A percentile compares a stretch with the other conserved stretches of the same genome.
Conservation (phyloP, 257 asterid genomes). For the Primulina tabacum region DNA sequence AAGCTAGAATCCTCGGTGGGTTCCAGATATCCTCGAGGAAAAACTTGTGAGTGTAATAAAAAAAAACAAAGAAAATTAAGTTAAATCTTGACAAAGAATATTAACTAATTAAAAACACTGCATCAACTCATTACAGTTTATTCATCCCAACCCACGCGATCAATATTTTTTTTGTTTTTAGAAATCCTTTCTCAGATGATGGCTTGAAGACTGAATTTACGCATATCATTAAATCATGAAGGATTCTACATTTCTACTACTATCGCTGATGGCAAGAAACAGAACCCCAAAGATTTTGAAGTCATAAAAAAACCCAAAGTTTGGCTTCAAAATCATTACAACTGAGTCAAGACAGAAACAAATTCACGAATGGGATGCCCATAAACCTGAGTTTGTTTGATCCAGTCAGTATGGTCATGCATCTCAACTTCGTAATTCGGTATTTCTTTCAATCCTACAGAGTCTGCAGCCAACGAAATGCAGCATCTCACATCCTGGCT, state of each 20-base stretch:
- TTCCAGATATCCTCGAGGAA: no score
- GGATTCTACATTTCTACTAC: not conserved
- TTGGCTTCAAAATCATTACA: not conserved
- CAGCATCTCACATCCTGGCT: conserved; percentile 70
- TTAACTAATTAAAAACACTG: not conserved
- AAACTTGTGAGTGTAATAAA: no score
- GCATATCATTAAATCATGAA: not conserved
- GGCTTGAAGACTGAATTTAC: not conserved
- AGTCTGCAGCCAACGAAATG: conserved; percentile 72
- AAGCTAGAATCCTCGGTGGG: no score
- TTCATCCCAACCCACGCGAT: no score
- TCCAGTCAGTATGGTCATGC: conserved; percentile 82
- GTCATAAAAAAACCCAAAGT: not conserved
- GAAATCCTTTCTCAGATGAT: not conserved
- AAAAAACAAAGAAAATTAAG: not conserved
- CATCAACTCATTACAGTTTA: not conserved
- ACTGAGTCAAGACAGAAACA: not conserved
- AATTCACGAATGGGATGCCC: not conserved
- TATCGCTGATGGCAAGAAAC: not conserved
- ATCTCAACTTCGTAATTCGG: conserved; percentile 59
- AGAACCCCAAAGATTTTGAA: not conserved
- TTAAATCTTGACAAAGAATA: not conserved
- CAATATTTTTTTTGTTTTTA: no score
- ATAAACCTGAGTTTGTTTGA: conserved; percentile 62
- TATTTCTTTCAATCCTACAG: conserved; percentile 68